These are phyloP conservation scores for Trichoderma sp. DNA, from an alignment of 2,329 filamentous ascomycete genomes.

Conservation along the genomic window DNA sequence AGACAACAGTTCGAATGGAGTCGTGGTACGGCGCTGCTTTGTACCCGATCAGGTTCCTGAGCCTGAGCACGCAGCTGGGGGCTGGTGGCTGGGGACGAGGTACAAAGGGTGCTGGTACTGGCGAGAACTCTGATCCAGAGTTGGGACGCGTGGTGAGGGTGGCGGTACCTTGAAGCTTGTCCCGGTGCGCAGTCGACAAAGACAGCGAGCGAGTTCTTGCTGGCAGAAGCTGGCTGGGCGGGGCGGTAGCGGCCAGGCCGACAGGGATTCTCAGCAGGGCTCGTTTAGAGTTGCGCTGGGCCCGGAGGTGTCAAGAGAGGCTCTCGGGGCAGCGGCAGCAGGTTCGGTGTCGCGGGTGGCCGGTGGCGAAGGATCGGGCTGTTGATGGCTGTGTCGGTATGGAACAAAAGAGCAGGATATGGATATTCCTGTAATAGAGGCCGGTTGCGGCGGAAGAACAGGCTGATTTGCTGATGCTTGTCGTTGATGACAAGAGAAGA, in stretches of 20 bases:
- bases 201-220: neutral
- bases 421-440: neutral
- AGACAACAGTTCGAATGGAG: neutral
- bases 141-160: slow-evolving; percentile 19
- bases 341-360: slow-evolving; percentile 2
- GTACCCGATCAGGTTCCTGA: neutral
- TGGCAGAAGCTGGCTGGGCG: slow-evolving; percentile 18
- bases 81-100: slow-evolving; percentile 2
- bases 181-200: too few species aligned
- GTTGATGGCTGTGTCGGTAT: neutral
- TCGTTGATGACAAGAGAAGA: neutral
- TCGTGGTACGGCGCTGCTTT: too few species aligned
- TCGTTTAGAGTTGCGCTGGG: slow-evolving; percentile 31
- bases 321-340: slow-evolving; percentile 5
- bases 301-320: neutral
- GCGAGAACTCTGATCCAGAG: too few species aligned
- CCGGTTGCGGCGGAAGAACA: neutral
- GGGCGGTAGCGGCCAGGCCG: slow-evolving; percentile 32
- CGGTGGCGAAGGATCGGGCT: slow-evolving; percentile 23
- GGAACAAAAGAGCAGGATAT: neutral
- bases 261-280: slow-evolving; percentile 32
- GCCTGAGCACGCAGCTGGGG: neutral
- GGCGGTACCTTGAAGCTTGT: slow-evolving; percentile 22
- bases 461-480: neutral
- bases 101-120: too few species aligned